These are phyloP conservation scores for Chlamydomonas asymmetrica DNA, from an alignment of 139 green algal species.

Conservation along the genomic window DNA sequence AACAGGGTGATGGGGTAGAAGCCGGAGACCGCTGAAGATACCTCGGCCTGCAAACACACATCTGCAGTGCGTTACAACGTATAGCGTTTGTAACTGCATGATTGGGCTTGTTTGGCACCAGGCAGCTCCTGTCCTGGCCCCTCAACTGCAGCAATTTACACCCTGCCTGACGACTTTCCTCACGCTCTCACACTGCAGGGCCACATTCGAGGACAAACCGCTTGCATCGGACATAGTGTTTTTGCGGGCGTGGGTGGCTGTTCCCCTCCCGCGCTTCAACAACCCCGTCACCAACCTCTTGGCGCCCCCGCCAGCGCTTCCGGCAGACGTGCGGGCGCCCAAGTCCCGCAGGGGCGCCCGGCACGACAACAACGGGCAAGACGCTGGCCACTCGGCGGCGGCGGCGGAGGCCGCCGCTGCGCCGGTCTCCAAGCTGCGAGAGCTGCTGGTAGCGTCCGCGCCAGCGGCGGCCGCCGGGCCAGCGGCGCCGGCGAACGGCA, in stretches of 20 bases:
- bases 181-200: constrained; percentile 12
- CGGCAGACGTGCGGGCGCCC: not conserved
- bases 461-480: not conserved
- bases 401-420: not conserved
- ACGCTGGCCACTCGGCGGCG: not conserved
- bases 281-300: constrained; percentile 94
- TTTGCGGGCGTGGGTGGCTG: constrained; percentile 87
- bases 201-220: constrained; percentile 96
- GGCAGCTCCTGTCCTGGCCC: not conserved
- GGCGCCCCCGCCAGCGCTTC: constrained; percentile 21
- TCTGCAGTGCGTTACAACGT: too few relatives aligned
- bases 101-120: too few relatives aligned
- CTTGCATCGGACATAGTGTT: constrained; percentile 93
- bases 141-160: not conserved
- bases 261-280: constrained; percentile 91
- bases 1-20: too few relatives aligned
- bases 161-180: not conserved
- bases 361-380: too few relatives aligned
- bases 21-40: too few relatives aligned
- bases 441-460: not conserved
- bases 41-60: too few relatives aligned
- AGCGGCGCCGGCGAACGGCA: not conserved
- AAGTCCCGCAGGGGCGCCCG: constrained; percentile 15
- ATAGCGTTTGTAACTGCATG: not conserved
- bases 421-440: not conserved